Base-by-base conservation (phyloP, 2,329 filamentous ascomycete species). In the Colletotrichum melonis region DNA sequence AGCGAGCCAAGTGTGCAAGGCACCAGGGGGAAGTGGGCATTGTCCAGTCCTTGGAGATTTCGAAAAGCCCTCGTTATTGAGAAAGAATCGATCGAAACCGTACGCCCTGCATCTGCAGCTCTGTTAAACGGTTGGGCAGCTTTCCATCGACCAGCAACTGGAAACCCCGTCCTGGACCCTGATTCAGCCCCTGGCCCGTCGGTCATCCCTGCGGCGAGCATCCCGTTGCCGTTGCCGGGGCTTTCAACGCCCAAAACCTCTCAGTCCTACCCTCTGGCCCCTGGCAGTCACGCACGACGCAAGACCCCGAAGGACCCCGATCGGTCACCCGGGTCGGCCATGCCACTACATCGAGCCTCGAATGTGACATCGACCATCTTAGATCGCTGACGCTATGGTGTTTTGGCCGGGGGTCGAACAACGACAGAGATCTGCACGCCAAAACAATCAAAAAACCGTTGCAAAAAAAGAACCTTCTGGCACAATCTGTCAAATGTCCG, bases 101-200 rank as follows among this genome's bases (percentile, higher is more conserved):
- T 35, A 56, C n/a, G 63, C 63, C 52, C 26, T 65, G 52, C 49
- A 9, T 57, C 24, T 28, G 14, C 52, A 56, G n/a, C 22, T 30
- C 19, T 64, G 49, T 12, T 14, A 19, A 35, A 30, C 24, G 42
- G 19, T 49, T 49, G 42, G 42, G 42, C 42, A 49, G 42, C 42
- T 49, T 49, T 9, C 42, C 42, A 49, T 9, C 42, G 42, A 49
- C 42, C 42, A 49, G 42, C 42, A 9, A 22, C 42, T 22, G 19
- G 24, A 46, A 46, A 64, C 62, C 62, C 62, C 30, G 52, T 62
- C n/a, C 30, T 64, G 46, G 62, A 73, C 70, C 70, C 70, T 73
- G 67, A 73, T 73, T 65, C 70, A 73, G 60, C 70, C 70, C 70
- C 70, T 70, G 32, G 70, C 55, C 55, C 26, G 49, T 66, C 38